Conservation (phyloP, 1,139 yeast species). For the Hyphopichia burtonii region DNA sequence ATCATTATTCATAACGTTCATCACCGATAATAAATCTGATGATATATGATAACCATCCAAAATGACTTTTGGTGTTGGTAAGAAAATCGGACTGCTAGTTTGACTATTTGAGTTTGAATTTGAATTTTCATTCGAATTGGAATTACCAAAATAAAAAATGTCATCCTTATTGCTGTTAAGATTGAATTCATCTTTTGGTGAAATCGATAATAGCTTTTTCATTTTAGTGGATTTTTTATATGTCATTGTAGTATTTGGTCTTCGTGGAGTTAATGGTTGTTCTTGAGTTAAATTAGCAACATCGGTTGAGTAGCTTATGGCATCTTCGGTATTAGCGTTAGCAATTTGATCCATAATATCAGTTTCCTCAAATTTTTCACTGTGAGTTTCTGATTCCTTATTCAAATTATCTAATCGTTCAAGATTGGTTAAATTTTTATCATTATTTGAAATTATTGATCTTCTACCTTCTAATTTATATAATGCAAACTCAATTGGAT, state of each 20-base stretch:
- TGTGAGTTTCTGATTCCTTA: neutral
- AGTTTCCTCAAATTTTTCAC: constrained; percentile 7
- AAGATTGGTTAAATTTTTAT: constrained; percentile 17
- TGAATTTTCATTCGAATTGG: neutral
- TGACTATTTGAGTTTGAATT: constrained; percentile 6
- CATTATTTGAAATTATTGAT: constrained; percentile 7
- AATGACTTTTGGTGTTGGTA: constrained; percentile 31
- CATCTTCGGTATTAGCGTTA: constrained; percentile 43
- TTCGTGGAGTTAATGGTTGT: constrained; percentile 27
- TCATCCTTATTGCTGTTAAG: constrained; percentile 5
- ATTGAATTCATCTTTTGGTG: constrained; percentile 6
- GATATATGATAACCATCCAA: constrained; percentile 38
- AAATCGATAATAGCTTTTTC: neutral
- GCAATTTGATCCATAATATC: constrained; percentile 42
- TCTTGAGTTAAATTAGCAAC: constrained; percentile 24
- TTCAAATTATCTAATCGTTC: neutral
- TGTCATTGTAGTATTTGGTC: constrained; percentile 4
- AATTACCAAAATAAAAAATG: constrained; percentile 4
- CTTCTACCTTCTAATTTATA: constrained; percentile 72
- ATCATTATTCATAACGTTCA: constrained; percentile 33
- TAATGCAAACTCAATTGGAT: constrained; percentile 74
- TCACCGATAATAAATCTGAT: constrained; percentile 30
- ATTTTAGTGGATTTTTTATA: neutral
- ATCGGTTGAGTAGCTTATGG: constrained; percentile 23
- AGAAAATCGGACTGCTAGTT: constrained; percentile 11